Conservation (phyloP, 2,329 filamentous ascomycete species). For the Xylariaceae sp. region DNA sequence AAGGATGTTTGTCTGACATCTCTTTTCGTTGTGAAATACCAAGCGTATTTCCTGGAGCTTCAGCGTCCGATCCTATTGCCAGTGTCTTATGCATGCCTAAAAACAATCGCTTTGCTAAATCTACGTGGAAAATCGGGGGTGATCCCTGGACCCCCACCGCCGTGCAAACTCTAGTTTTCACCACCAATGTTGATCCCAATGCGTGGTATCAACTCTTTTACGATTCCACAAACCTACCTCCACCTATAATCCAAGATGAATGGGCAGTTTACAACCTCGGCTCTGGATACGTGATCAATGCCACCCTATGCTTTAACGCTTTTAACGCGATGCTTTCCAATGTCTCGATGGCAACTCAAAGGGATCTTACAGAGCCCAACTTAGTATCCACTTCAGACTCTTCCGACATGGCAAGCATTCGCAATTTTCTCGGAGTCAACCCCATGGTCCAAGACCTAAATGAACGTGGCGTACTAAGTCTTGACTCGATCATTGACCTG, state of each 20-base stretch:
- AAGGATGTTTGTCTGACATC: not conserved
- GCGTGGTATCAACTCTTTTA: not conserved
- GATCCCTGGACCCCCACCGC: too few species aligned
- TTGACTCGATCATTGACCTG: not conserved
- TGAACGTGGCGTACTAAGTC: not conserved
- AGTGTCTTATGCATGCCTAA: too few species aligned
- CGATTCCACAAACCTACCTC: not conserved
- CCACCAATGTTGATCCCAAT: not conserved
- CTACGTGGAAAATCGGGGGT: too few species aligned
- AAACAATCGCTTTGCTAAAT: too few species aligned
- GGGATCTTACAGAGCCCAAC: not conserved
- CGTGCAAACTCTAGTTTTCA: not conserved
- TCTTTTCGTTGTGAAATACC: not conserved
- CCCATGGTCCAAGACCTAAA: not conserved
- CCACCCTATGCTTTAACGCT: not conserved
- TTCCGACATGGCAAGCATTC: not conserved
- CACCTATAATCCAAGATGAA: not conserved
- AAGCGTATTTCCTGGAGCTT: not conserved
- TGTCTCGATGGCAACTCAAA: not conserved
- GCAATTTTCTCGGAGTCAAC: not conserved
- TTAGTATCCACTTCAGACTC: not conserved
- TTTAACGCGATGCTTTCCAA: slow-evolving; percentile 9
- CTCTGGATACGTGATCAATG: not conserved
- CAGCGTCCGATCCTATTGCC: not conserved
- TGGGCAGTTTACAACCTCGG: slow-evolving; percentile 2